Conservation (phyloP, 1,139 yeast species). For the Blastobotrys capitulatus region DNA sequence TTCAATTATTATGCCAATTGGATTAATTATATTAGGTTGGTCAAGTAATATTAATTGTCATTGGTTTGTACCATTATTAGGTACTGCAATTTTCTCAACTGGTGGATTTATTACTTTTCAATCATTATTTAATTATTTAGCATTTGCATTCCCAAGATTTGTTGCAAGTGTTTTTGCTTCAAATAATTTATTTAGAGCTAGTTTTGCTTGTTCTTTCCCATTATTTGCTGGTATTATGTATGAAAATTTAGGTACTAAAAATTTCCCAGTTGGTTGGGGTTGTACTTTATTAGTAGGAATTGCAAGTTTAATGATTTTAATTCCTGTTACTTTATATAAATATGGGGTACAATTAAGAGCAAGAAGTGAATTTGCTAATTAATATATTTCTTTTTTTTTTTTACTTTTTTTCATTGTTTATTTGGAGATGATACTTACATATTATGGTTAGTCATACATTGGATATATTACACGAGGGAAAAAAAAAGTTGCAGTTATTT, state of each 20-base stretch:
- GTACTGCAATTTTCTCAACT: conserved; percentile 71
- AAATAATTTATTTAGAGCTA: conserved; percentile 46
- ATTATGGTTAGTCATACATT: background rate
- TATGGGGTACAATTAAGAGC: conserved; percentile 52
- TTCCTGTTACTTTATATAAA: conserved; percentile 31
- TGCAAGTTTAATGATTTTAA: conserved; percentile 39
- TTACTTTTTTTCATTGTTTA: no score
- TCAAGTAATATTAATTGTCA: conserved; percentile 51
- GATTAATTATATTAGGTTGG: conserved; percentile 50
- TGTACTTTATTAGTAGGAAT: conserved; percentile 43
- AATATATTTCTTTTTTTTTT: no score
- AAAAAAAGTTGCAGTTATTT: no score
- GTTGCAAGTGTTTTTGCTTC: conserved; percentile 56
- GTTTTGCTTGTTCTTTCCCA: conserved; percentile 56
- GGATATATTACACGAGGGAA: background rate
- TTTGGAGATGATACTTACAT: no score
- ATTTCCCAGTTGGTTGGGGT: conserved; percentile 45
- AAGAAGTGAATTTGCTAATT: conserved; percentile 21
- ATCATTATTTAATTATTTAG: conserved; percentile 63
- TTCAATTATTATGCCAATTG: conserved; percentile 48
- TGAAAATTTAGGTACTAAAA: conserved; percentile 33
- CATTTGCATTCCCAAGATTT: conserved; percentile 57
- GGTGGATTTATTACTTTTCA: conserved; percentile 70
- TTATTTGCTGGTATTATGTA: conserved; percentile 51
- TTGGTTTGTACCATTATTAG: conserved; percentile 74